Evolutionary conservation across 352 stramenopile species (phyloP), one percentile per base, ranked within the genome.

Genomic region (Phytophthora foliorum): DNA sequence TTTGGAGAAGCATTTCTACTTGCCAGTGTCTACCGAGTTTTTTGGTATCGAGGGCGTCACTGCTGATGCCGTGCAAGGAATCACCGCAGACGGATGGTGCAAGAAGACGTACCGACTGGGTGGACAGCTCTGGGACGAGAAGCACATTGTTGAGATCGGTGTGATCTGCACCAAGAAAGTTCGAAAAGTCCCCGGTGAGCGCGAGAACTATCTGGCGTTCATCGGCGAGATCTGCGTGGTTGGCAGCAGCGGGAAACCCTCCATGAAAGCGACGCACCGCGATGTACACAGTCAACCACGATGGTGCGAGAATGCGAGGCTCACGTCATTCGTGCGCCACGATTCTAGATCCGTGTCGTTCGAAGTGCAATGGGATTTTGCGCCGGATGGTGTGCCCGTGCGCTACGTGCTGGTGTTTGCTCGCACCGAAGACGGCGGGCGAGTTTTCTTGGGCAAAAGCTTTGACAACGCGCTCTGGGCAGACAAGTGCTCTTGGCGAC

Each of bases 81-180:
- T 76, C 45, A 72, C 67, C 9, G 16, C 32, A 24, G 63, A 63
- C 19, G 57, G 54, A 44, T 83, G 75, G 75, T 67, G 70, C 36
- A 78, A 79, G 34, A 83, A 83, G 62, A 79, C 65, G 11, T 81
- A 81, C 52, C 63, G 72, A 24, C 38, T 83, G 24, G 72, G 72
- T 19, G 65, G 75, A 2, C 75, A 81, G 51, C 41, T 81, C n/a
- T 83, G 72, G 72, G 72, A 81, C 24, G 60, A 75, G 27, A 81
- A 81, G 38, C 75, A 83, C 56, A 77, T 83, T 55, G 72, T 83
- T 17, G 75, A 83, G 27, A 70, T 83, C 19, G 75, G 75, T 7
- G 36, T 83, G 13, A 46, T 83, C 19, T 81, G 75, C 48, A 77
- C 69, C 24, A 78, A 71, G 50, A 78, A 74, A 21, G 41, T 57